Base-by-base conservation (phyloP, 371 early-diverging fungal genomes). In the Coemansia sp. region DNA sequence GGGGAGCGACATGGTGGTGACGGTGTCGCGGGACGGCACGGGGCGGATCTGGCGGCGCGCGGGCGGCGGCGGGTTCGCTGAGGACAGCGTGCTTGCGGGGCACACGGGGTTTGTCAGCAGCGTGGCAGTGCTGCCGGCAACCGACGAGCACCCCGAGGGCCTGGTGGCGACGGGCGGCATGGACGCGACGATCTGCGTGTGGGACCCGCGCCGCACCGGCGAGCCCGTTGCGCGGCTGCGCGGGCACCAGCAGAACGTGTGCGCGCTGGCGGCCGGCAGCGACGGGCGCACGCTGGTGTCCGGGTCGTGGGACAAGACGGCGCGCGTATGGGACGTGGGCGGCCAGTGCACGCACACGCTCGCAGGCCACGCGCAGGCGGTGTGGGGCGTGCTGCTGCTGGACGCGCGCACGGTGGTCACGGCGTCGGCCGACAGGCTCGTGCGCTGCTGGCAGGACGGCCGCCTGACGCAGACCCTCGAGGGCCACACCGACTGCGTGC, bases 231-330 rank as follows among this genome's bases (percentile, higher is more conserved):
- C 77, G 57, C 85, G 84, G 4, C 81, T 98, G 20, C 68, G 84
- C 5, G 97, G 96, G 0, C 99, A 99, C 73, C 78, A 83, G 0
- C 93, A 90, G 47, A 96, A 91, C 64, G 92, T 99, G 3, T 90
- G 93, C 69, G 83, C 90, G 2, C 77, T 99, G 30, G 81, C 83
- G 7, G 79, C 83, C 0, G 81, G 87, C 3, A 74, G 82, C 1
- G 83, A 85, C 35, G 93, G 91, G 2, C 75, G 83, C 34, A 81
- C 93, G 30, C 35, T 80, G 20, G 83, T 98, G 4, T 94, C 96
- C 14, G 98, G 96, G 10, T 95, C 95, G 14, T 98, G 98, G 99
- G 99, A 99, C 81, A 90, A 86, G 42, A 90, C 95, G 2, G 91
- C 89, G 4, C 85, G 81, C 61, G 86, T 98, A 11, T 99, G 99